Evolutionary conservation across 371 early-diverging fungal species (phyloP).

Genomic region (Smittium culicis): DNA sequence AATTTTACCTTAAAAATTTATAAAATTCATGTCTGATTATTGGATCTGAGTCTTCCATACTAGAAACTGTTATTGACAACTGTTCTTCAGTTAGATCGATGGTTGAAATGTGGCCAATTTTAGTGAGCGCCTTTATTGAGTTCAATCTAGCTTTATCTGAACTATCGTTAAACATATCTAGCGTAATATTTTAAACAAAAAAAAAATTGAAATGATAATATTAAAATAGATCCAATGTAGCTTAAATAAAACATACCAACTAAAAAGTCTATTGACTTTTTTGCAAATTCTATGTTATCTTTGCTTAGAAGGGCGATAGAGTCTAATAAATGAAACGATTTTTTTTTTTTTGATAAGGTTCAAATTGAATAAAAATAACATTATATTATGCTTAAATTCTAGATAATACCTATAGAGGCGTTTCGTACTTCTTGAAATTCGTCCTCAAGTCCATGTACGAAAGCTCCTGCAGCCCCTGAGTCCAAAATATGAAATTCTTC

Average conservation of each 20-base stretch:
- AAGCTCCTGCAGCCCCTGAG: conserved; percentile 70
- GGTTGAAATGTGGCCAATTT: conserved; percentile 42
- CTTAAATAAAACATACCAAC: conserved; percentile 24
- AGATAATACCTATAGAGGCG: conserved; percentile 38
- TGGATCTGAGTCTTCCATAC: conserved; percentile 56
- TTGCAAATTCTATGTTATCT: conserved; percentile 43
- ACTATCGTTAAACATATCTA: conserved; percentile 87
- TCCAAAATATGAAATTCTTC: conserved; percentile 48
- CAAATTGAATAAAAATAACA: conserved; percentile 40
- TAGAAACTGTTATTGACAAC: conserved; percentile 52
- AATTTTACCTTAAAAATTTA: conserved; percentile 25
- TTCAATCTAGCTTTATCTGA: conserved; percentile 66
- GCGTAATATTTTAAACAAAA: conserved; percentile 10
- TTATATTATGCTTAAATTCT: background rate
- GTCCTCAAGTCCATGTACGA: conserved; percentile 85
- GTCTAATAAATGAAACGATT: conserved; percentile 32
- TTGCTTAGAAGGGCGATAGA: conserved; percentile 61
- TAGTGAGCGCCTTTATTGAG: conserved; percentile 54
- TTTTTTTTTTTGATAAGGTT: background rate
- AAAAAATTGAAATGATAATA: background rate
- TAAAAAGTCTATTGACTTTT: conserved; percentile 52
- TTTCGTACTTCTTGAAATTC: conserved; percentile 74
- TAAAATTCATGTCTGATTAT: conserved; percentile 53
- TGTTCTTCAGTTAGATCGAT: conserved; percentile 61
- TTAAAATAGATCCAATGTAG: background rate